These are phyloP conservation scores for Eimeria necatrix DNA, from an alignment of 169 alveolate genomes.

Conservation along the genomic window DNA sequence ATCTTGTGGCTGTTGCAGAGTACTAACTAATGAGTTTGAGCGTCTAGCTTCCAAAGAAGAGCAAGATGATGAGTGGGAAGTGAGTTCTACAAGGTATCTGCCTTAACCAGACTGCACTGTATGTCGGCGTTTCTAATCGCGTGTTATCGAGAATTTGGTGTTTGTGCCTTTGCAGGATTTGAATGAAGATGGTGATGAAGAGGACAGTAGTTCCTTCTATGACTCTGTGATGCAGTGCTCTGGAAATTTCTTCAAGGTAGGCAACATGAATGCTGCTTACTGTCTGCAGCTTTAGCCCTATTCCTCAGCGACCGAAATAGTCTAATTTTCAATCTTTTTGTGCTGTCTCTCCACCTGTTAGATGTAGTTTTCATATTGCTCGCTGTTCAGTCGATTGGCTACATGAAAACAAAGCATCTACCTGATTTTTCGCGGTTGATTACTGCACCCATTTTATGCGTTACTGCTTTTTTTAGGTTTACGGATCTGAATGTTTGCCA, in stretches of 20 bases:
- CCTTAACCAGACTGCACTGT: not conserved
- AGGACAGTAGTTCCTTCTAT: slow-evolving; percentile 63
- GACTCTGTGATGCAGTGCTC: slow-evolving; percentile 80
- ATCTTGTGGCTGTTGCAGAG: slow-evolving; percentile 48
- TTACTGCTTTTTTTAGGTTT: slow-evolving; percentile 56
- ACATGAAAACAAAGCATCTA: not conserved
- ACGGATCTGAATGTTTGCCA: slow-evolving; percentile 76
- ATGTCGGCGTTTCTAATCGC: no score
- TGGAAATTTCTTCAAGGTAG: slow-evolving; percentile 77
- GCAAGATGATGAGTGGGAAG: slow-evolving; percentile 72
- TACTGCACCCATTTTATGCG: not conserved
- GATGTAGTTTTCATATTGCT: not conserved
- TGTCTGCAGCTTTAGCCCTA: no score
- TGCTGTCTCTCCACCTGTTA: no score
- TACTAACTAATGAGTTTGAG: slow-evolving; percentile 67
- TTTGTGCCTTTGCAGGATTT: slow-evolving; percentile 49
- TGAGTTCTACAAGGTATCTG: not conserved
- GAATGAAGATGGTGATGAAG: slow-evolving; percentile 69
- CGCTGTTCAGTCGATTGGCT: not conserved
- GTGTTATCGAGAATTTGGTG: not conserved
- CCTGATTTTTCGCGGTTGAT: not conserved
- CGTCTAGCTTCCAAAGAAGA: slow-evolving; percentile 61
- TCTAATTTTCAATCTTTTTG: no score
- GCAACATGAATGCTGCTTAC: no score
- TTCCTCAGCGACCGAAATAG: no score